phyloP scores from a whole-genome alignment of 106 monocot species.

The Platanthera guangdongensis region DNA sequence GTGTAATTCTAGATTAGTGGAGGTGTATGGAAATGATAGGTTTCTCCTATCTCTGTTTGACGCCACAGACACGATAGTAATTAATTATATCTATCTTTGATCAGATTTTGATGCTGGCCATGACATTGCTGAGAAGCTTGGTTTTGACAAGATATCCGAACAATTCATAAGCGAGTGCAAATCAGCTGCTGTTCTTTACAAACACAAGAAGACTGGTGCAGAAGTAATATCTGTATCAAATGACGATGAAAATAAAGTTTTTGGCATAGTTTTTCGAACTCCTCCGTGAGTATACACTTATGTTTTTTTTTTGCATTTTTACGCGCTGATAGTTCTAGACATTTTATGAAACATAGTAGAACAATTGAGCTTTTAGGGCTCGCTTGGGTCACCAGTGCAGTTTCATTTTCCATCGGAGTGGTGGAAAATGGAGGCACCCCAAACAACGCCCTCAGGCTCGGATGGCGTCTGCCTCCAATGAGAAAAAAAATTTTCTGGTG shows the following conservation, averaged over 20 bases:
- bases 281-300: slow-evolving; percentile 68
- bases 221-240: slow-evolving; percentile 91
- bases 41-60: neutral
- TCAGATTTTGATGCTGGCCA: slow-evolving; percentile 37
- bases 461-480: no score
- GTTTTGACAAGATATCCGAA: slow-evolving; percentile 87
- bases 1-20: neutral
- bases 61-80: neutral
- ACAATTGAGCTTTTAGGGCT: neutral
- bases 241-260: slow-evolving; percentile 97
- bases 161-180: slow-evolving; percentile 89
- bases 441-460: no score
- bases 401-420: no score
- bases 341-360: neutral
- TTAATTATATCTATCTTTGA: neutral
- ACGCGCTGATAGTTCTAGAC: neutral
- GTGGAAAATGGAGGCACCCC: no score
- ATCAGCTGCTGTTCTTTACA: slow-evolving; percentile 79
- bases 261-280: slow-evolving; percentile 94
- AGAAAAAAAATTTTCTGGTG: no score
- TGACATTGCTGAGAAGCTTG: slow-evolving; percentile 65
- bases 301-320: neutral
- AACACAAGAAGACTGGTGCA: slow-evolving; percentile 96
- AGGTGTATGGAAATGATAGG: neutral
- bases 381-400: no score